Evolutionary conservation across 805 yeast genomes (phyloP).

Genomic region (Kluyveromyces wickerhamii): DNA sequence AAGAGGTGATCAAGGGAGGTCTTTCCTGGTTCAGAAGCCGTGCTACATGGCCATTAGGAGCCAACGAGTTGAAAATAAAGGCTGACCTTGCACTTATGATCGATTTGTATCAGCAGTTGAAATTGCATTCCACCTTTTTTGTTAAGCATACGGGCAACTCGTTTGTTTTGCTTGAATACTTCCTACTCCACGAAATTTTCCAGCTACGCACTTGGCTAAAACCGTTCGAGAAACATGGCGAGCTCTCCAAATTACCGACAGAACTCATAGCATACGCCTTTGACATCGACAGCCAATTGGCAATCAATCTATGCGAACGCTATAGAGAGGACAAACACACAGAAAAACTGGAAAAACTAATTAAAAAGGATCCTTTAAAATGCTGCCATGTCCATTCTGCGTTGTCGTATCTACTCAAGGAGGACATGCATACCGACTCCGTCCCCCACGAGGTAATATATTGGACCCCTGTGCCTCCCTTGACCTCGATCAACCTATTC

Average conservation of each 20-base stretch:
- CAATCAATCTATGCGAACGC: conserved; percentile 60
- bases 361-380: conserved; percentile 49
- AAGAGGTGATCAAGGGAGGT: conserved; percentile 51
- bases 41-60: conserved; percentile 74
- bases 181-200: conserved; percentile 69
- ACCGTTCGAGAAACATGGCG: conserved; percentile 26
- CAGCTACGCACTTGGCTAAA: conserved; percentile 71
- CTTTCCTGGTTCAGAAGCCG: conserved; percentile 70
- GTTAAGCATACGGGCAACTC: conserved; percentile 36
- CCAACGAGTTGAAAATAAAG: conserved; percentile 61
- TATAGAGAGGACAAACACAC: conserved; percentile 33
- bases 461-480: conserved; percentile 74
- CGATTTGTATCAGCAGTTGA: conserved; percentile 35
- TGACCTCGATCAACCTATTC: conserved; percentile 78
- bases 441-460: conserved; percentile 37
- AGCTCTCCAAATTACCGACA: conserved; percentile 30
- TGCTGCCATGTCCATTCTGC: conserved; percentile 23
- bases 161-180: conserved; percentile 46
- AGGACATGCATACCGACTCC: conserved; percentile 7
- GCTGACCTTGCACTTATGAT: conserved; percentile 57
- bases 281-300: conserved; percentile 59
- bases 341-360: conserved; percentile 35
- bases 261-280: conserved; percentile 50
- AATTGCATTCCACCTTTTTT: conserved; percentile 14
- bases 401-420: conserved; percentile 13